These are phyloP conservation scores for Sinapis alba DNA, from an alignment of 441 rosid genomes.

Conservation along the genomic window DNA sequence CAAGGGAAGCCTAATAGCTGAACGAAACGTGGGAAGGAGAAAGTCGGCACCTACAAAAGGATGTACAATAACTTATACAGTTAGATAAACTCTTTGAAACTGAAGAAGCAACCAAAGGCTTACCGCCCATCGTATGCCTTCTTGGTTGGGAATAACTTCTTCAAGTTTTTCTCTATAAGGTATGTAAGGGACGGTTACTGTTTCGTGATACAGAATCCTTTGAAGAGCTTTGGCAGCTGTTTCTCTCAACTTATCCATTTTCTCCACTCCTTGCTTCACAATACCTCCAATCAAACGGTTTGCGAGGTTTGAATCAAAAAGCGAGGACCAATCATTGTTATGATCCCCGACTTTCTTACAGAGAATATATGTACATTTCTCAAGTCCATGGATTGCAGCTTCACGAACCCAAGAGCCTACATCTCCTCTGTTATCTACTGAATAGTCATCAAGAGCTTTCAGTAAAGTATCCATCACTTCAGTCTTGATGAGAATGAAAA, in stretches of 20 bases:
- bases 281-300: conserved; percentile 63
- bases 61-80: conserved; percentile 21
- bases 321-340: conserved; percentile 29
- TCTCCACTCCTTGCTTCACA: conserved; percentile 92
- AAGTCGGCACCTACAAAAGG: conserved; percentile 73
- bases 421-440: conserved; percentile 96
- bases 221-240: conserved; percentile 80
- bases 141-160: conserved; percentile 62
- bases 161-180: conserved; percentile 74
- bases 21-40: conserved; percentile 85
- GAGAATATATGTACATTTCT: conserved; percentile 80
- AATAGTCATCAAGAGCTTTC: conserved; percentile 90
- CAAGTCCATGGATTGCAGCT: conserved; percentile 94
- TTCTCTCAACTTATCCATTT: conserved; percentile 96
- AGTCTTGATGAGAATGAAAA: conserved; percentile 64
- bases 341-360: conserved; percentile 48
- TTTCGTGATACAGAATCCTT: conserved; percentile 66
- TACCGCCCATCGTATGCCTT: conserved; percentile 79
- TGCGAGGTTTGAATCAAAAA: conserved; percentile 71
- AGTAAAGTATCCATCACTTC: conserved; percentile 84
- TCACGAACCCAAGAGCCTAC: conserved; percentile 99
- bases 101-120: conserved; percentile 18
- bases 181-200: conserved; percentile 62
- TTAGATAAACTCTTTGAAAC: conserved; percentile 19
- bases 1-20: conserved; percentile 63